Evolutionary conservation across 176 grass and related monocot species (phyloP).

Genomic region (Eragrostis nindensis): DNA sequence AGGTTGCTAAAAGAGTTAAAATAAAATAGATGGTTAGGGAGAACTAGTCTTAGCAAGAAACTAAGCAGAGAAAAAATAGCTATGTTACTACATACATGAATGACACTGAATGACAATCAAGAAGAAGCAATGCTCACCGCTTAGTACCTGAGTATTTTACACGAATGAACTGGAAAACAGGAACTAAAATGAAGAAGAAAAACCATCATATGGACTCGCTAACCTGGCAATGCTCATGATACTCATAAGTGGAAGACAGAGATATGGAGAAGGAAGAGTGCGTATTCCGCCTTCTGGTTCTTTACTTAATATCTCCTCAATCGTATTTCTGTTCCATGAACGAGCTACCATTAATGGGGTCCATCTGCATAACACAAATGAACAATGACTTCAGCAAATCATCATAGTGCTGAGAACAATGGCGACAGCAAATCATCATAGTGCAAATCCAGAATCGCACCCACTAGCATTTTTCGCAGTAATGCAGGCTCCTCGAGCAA

Average conservation of each 20-base stretch:
- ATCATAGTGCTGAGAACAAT: slow-evolving; percentile 19
- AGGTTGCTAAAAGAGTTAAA: background rate
- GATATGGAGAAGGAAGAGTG: slow-evolving; percentile 79
- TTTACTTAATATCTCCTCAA: slow-evolving; percentile 75
- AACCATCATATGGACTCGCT: slow-evolving; percentile 4
- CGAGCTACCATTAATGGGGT: slow-evolving; percentile 87
- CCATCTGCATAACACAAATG: slow-evolving; percentile 55
- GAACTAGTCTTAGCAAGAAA: slow-evolving; percentile 25
- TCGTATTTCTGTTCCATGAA: slow-evolving; percentile 81
- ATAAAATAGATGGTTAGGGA: background rate
- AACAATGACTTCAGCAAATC: slow-evolving; percentile 24
- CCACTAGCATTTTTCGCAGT: slow-evolving; percentile 63
- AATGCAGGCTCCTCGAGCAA: slow-evolving; percentile 81
- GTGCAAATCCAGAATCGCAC: slow-evolving; percentile 52
- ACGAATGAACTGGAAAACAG: background rate
- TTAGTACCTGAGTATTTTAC: slow-evolving; percentile 16
- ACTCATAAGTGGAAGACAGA: slow-evolving; percentile 93
- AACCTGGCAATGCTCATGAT: slow-evolving; percentile 94
- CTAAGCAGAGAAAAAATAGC: background rate
- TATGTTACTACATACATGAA: background rate
- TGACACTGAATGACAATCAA: background rate
- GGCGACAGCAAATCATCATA: too few species aligned
- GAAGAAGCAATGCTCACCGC: background rate
- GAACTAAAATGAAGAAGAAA: slow-evolving; percentile 1
- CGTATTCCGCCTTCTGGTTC: slow-evolving; percentile 42